Conservation (phyloP, 176 grass and related monocot genomes). For the Rhynchospora pubera region DNA sequence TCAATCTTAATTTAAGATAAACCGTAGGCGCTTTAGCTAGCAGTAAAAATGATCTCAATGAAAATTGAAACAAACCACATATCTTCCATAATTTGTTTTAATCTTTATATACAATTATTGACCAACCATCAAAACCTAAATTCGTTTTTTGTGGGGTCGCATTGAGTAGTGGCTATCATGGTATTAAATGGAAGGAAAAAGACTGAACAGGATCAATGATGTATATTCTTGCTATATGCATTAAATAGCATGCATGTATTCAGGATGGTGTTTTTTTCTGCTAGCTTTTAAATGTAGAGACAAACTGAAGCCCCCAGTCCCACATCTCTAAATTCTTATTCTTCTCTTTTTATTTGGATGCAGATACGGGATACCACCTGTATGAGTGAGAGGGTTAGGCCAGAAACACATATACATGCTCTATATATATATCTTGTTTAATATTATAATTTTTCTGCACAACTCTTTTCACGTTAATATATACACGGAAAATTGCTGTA, state of each 20-base stretch:
- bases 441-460: too few relatives aligned
- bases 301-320: constrained; percentile 15
- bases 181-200: constrained; percentile 53
- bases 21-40: too few relatives aligned
- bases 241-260: constrained; percentile 30
- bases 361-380: constrained; percentile 25
- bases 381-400: constrained; percentile 1
- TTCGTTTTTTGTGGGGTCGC: not conserved
- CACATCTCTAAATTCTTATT: constrained; percentile 27
- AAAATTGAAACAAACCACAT: not conserved
- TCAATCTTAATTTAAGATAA: too few relatives aligned
- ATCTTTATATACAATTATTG: not conserved
- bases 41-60: not conserved
- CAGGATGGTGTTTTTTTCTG: constrained; percentile 21
- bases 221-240: constrained; percentile 43
- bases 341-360: constrained; percentile 18
- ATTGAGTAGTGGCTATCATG: constrained; percentile 71
- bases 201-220: constrained; percentile 52
- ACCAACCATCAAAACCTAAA: not conserved
- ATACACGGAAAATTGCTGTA: too few relatives aligned
- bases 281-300: constrained; percentile 12
- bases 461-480: too few relatives aligned
- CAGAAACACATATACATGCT: not conserved
- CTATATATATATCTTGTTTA: too few relatives aligned
- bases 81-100: not conserved